Base-by-base conservation (phyloP, 169 alveolate species). In the Plasmodium relictum region DNA sequence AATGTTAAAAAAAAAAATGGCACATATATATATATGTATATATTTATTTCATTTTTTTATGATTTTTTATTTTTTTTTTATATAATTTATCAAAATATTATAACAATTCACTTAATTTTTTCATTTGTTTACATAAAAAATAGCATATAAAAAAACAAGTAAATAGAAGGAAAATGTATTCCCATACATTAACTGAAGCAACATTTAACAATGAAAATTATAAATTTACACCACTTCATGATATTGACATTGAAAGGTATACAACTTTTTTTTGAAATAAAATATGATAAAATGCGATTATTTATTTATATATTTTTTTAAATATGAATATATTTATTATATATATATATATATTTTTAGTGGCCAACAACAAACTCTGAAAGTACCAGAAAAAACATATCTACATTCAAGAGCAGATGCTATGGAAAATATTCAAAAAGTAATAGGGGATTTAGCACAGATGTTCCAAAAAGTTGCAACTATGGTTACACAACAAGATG, bases 401-500 rank as follows among this genome's bases (percentile, higher is more conserved):
- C 31, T 76, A 72, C 88, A 76, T 68, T 76, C 88, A 44, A 62
- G 88, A 48, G 88, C 76, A 9, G 95, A 94, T 76, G 96, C 96
- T 7, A 66, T 94, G 71, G 96, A 93, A 54, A 94, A 94, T 50
- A 93, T 94, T 39, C 96, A 94, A 66, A 88, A 92, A 58, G 95
- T 94, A 45, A 94, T 94, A 56, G 93, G 96, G 24, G 96, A 94
- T 61, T 88, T 94, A 9, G 86, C 95, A 20, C 96, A 94, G 73
- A 94, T 94, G 73, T 94, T 94, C 87, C 95, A 94, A 26, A 86
- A 88, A 65, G 95, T 94, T 52, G 93, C 96, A 3, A 85, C 94
- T 44, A 65, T 91, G 88, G 96, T 94, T 14, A 72, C 94, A 10
- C 95, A 94, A 62, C 96, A 94, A 92, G 96, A 94, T 62, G 94